Percentiles rank a stretch among this genome's conserved stretches.
Conservation (phyloP, 2,329 filamentous ascomycete genomes). For the Alternaria incomplexa region DNA sequence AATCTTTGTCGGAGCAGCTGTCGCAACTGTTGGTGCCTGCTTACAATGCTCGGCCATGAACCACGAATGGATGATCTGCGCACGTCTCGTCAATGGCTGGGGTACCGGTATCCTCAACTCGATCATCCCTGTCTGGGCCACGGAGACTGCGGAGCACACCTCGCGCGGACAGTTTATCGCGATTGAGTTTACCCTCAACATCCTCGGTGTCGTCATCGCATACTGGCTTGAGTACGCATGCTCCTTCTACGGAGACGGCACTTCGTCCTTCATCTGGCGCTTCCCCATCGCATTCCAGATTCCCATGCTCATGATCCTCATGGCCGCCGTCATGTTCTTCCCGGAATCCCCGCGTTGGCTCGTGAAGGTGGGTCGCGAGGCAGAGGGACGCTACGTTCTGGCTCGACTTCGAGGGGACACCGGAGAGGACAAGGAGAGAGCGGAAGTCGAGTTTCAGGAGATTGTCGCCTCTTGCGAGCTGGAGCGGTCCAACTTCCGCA, state of each 20-base stretch:
- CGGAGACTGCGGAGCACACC: slow-evolving; percentile 71
- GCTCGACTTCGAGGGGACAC: slow-evolving; percentile 66
- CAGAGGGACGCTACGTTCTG: slow-evolving; percentile 72
- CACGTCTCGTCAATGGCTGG: slow-evolving; percentile 67
- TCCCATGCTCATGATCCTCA: slow-evolving; percentile 64
- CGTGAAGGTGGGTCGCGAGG: slow-evolving; percentile 68
- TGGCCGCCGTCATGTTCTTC: slow-evolving; percentile 67
- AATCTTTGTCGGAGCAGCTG: slow-evolving; percentile 33
- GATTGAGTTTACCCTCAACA: slow-evolving; percentile 76
- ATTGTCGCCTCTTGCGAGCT: slow-evolving; percentile 68
- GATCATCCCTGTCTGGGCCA: slow-evolving; percentile 74
- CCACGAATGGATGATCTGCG: slow-evolving; percentile 62
- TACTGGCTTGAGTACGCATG: slow-evolving; percentile 63
- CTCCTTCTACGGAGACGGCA: slow-evolving; percentile 65
- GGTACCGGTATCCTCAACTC: slow-evolving; percentile 74
- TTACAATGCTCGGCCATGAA: slow-evolving; percentile 72
- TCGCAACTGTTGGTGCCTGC: slow-evolving; percentile 57
- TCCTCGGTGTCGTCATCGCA: slow-evolving; percentile 69
- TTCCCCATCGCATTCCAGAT: slow-evolving; percentile 76
- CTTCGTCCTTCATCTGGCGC: slow-evolving; percentile 67
- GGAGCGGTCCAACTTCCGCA: slow-evolving; percentile 57
- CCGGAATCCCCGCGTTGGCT: slow-evolving; percentile 74
- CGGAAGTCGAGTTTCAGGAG: slow-evolving; percentile 64
- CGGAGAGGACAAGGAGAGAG: slow-evolving; percentile 56
- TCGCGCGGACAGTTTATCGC: slow-evolving; percentile 72